Evolutionary conservation across 2,329 filamentous ascomycete genomes (phyloP), one percentile per base, ranked within the genome.

Genomic region (Fusarium sp.): DNA sequence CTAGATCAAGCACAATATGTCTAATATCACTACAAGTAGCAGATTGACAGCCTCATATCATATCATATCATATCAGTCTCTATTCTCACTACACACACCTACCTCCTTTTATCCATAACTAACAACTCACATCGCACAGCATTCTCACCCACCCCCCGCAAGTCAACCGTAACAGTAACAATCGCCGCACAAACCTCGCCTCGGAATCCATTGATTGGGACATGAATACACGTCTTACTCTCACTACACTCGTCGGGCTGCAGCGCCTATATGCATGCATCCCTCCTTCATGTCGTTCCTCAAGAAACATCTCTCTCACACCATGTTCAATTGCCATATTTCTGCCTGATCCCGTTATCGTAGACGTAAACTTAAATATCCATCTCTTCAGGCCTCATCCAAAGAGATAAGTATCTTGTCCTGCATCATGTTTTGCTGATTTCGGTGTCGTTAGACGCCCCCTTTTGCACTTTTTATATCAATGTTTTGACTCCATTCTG

Each of bases 201-300:
- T 75, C 70, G 40, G 33, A 60, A 32, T 50, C 38, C 25, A 46
- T 57, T 75, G 75, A 74, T 77, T 77, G 75, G 75, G 65, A 74
- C 61, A 59, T 61, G 40, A 42, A 42, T 62, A 44, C 63, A 68
- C 65, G 57, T 60, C 72, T 66, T 56, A 64, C 64, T 40, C 40
- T 58, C 62, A 63, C 57, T 57, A 16, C 69, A 58, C 52, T 71
- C 50, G 69, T 64, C 59, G 54, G 58, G 69, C 65, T 75, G 75
- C 73, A 77, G 69, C 64, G 70, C 71, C 72, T 54, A 77, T 71
- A 78, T 78, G 74, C 75, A 77, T 38, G 56, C 44, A 60, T 59
- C 71, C 64, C 54, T 18, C 71, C 68, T 64, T 64, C 56, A 71
- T 61, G 67, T 60, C 25, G 64, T 74, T 61, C 35, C 63, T 67